phyloP scores from a whole-genome alignment of 495 filamentous ascomycete species.

The Xylaria longipes region DNA sequence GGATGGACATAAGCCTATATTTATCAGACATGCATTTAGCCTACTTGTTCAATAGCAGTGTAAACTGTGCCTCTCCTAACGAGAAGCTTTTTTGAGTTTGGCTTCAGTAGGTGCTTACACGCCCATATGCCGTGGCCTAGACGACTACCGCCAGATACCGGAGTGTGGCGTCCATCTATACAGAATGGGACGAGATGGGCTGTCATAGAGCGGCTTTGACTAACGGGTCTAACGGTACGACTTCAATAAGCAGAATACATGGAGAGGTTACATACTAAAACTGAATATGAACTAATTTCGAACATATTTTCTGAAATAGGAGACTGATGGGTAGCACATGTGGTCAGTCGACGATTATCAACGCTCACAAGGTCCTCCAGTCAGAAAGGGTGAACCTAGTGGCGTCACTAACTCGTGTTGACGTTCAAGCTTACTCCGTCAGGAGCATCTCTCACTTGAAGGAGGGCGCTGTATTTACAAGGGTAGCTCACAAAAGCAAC shows the following conservation, averaged over 20 bases:
- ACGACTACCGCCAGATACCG: neutral
- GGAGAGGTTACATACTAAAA: neutral
- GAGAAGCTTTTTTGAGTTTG: neutral
- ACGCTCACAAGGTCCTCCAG: neutral
- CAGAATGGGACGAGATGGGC: neutral
- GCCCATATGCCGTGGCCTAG: neutral
- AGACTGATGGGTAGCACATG: neutral
- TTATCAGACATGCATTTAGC: neutral
- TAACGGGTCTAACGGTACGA: neutral
- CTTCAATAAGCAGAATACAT: neutral
- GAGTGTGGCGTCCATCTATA: neutral
- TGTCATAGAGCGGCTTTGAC: neutral
- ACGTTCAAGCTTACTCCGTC: neutral
- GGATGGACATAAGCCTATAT: neutral
- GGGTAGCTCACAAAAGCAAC: neutral
- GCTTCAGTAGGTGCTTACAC: neutral
- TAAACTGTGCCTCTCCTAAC: neutral
- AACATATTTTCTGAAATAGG: neutral
- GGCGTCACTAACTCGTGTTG: neutral
- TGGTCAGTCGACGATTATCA: neutral
- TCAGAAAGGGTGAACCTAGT: neutral
- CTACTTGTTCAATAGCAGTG: neutral
- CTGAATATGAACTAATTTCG: neutral
- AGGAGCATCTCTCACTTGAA: conserved; percentile 1
- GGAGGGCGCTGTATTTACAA: neutral